Evolutionary conservation across 2,329 filamentous ascomycete species (phyloP).

Genomic region (Alternaria atra): DNA sequence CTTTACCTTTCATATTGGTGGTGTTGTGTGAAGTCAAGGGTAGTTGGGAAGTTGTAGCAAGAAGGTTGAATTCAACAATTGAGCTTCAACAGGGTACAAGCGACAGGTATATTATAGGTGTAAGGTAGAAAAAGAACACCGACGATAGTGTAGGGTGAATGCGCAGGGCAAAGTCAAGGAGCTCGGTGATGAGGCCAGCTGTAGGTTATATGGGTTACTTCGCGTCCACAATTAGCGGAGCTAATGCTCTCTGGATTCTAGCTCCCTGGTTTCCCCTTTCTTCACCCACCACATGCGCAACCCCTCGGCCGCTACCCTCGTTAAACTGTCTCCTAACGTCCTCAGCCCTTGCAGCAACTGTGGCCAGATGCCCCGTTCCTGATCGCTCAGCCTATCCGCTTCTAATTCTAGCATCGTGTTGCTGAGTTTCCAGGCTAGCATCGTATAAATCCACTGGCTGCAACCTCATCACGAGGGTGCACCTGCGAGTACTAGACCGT

Average conservation of each 20-base stretch:
- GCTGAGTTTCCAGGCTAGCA: slow-evolving; percentile 29
- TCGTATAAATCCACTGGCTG: slow-evolving; percentile 30
- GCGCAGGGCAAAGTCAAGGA: slow-evolving; percentile 32
- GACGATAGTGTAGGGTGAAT: slow-evolving; percentile 7
- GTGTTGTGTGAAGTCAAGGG: slow-evolving; percentile 25
- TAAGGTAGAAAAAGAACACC: not conserved
- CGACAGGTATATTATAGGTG: slow-evolving; percentile 15
- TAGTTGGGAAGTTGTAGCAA: slow-evolving; percentile 20
- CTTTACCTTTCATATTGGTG: slow-evolving; percentile 53
- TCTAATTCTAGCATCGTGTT: slow-evolving; percentile 33
- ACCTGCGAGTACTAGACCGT: slow-evolving; percentile 2
- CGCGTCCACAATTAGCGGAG: slow-evolving; percentile 21
- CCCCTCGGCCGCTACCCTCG: slow-evolving; percentile 22
- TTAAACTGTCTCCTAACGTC: slow-evolving; percentile 18
- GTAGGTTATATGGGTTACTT: slow-evolving; percentile 22
- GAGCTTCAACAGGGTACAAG: slow-evolving; percentile 21
- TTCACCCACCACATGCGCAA: slow-evolving; percentile 19
- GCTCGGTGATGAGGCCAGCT: slow-evolving; percentile 35
- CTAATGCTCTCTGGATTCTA: slow-evolving; percentile 28
- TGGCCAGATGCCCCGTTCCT: slow-evolving; percentile 21
- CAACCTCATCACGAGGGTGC: slow-evolving; percentile 37
- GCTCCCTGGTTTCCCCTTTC: slow-evolving; percentile 19
- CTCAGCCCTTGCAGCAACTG: slow-evolving; percentile 30
- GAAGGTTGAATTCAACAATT: slow-evolving; percentile 24
- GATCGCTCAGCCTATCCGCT: slow-evolving; percentile 36